These are phyloP conservation scores for Yarrowia yakushimensis DNA, from an alignment of 805 yeast species.

Conservation along the genomic window DNA sequence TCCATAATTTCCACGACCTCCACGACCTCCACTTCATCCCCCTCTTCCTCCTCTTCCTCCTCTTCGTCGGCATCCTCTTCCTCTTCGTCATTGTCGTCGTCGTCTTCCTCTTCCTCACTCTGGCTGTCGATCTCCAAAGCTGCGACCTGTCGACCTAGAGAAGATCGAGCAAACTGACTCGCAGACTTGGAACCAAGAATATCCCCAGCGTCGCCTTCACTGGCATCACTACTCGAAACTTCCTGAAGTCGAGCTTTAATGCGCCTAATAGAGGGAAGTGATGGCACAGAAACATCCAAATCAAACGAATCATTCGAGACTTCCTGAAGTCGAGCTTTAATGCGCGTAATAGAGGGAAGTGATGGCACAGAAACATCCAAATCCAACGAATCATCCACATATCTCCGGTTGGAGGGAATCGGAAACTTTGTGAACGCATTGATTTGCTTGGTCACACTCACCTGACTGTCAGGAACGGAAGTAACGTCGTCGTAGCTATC, in stretches of 20 bases:
- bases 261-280: not conserved
- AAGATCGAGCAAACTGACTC: not conserved
- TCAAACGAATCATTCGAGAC: not conserved
- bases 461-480: not conserved
- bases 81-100: not conserved
- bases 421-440: not conserved
- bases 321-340: not conserved
- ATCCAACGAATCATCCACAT: not conserved
- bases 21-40: not conserved
- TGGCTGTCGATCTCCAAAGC: not conserved
- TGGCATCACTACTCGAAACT: not conserved
- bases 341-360: not conserved
- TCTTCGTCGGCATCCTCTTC: not conserved
- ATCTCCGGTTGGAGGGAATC: not conserved
- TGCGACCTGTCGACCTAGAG: not conserved
- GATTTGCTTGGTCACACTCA: not conserved
- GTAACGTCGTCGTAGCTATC: not conserved
- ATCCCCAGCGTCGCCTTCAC: not conserved
- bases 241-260: not conserved
- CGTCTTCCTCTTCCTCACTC: not conserved
- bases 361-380: constrained; percentile 4
- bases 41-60: not conserved
- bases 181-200: not conserved
- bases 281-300: not conserved
- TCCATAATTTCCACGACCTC: not conserved